Conservation (phyloP, 2,329 filamentous ascomycete genomes). For the Diaporthe capsici region DNA sequence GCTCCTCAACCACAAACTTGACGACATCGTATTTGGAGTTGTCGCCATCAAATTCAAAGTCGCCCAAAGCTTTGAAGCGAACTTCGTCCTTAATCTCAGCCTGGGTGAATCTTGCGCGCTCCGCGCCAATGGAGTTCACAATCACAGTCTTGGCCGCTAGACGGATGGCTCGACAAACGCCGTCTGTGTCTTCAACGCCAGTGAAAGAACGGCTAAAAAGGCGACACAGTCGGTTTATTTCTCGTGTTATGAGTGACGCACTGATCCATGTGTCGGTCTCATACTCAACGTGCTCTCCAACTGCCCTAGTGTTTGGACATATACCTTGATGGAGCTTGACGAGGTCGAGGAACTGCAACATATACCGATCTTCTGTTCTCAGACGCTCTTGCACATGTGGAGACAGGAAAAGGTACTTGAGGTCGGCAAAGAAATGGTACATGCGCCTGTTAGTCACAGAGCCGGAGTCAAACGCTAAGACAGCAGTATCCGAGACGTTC, state of each 20-base stretch:
- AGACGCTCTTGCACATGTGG: conserved; percentile 89
- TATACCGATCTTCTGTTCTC: conserved; percentile 85
- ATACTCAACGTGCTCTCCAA: conserved; percentile 97
- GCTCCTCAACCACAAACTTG: conserved; percentile 88
- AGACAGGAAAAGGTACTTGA: conserved; percentile 91
- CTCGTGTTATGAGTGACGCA: conserved; percentile 91
- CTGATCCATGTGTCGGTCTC: conserved; percentile 99
- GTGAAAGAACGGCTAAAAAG: conserved; percentile 91
- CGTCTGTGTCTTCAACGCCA: conserved; percentile 74
- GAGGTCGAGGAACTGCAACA: conserved; percentile 94
- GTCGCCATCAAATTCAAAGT: conserved; percentile 83
- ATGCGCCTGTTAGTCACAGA: conserved; percentile 95
- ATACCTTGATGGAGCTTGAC: conserved; percentile 98
- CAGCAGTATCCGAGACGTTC: conserved; percentile 87
- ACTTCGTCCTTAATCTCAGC: conserved; percentile 91
- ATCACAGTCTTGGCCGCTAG: conserved; percentile 87
- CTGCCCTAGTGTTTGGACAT: conserved; percentile 90
- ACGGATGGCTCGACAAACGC: conserved; percentile 79
- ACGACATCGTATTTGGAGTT: conserved; percentile 77
- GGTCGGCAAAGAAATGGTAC: conserved; percentile 97
- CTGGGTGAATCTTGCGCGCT: conserved; percentile 86
- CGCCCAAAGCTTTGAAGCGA: conserved; percentile 81
- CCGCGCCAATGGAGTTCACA: conserved; percentile 89
- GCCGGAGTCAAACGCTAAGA: conserved; percentile 92
- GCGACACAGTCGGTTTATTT: conserved; percentile 93